Evolutionary conservation across 2,329 filamentous ascomycete species (phyloP).

Genomic region (Teratosphaeria zuluensis): DNA sequence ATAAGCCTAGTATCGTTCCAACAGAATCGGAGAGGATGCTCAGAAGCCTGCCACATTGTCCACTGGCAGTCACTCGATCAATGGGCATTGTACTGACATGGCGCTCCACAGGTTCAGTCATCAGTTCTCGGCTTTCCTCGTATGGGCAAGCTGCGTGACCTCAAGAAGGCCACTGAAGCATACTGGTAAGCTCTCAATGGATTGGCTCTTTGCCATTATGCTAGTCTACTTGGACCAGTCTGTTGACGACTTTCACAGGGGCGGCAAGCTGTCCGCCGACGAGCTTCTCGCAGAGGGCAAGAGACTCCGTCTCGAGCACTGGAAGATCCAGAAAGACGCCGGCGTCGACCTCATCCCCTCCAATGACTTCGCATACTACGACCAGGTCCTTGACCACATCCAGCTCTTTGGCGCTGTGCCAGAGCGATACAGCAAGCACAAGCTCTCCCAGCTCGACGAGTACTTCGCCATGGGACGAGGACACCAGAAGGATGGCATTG

Average conservation of each 20-base stretch:
- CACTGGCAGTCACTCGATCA: background rate
- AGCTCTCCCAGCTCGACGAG: slow-evolving; percentile 80
- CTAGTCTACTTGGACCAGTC: background rate
- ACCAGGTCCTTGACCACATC: slow-evolving; percentile 95
- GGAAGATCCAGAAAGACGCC: slow-evolving; percentile 98
- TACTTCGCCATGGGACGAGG: slow-evolving; percentile 99
- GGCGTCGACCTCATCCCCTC: slow-evolving; percentile 96
- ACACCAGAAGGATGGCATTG: slow-evolving; percentile 87
- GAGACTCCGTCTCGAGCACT: slow-evolving; percentile 91
- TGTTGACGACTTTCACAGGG: slow-evolving; percentile 23
- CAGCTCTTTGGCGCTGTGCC: slow-evolving; percentile 92
- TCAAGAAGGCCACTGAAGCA: slow-evolving; percentile 99
- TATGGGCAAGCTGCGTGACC: slow-evolving; percentile 95
- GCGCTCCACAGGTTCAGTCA: slow-evolving; percentile 36
- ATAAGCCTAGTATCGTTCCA: too few relatives aligned
- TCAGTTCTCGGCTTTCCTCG: slow-evolving; percentile 96
- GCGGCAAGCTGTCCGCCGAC: slow-evolving; percentile 81
- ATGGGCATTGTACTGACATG: background rate
- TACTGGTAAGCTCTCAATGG: slow-evolving; percentile 54
- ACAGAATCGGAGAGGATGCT: too few relatives aligned
- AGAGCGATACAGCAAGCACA: slow-evolving; percentile 85
- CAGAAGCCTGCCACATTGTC: background rate
- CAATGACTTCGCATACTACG: slow-evolving; percentile 99
- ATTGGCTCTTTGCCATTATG: background rate
- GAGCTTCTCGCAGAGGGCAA: slow-evolving; percentile 92